phyloP scores from a whole-genome alignment of 352 stramenopile species.

The Globisporangium recalcitrans region DNA sequence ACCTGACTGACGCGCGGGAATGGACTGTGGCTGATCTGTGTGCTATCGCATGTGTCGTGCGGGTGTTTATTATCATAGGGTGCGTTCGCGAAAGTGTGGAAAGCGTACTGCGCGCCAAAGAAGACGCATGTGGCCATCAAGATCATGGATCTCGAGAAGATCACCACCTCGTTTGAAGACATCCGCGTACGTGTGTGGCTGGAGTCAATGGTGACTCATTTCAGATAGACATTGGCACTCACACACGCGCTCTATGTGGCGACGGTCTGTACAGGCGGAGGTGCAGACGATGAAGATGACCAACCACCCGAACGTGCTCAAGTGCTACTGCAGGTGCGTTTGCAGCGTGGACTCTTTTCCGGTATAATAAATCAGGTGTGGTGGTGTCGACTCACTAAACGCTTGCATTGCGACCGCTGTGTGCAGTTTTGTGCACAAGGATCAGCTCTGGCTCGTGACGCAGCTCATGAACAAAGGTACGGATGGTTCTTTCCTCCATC shows the following conservation, averaged over 20 bases:
- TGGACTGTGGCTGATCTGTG: background rate
- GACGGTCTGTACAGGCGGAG: conserved; percentile 59
- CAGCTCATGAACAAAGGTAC: conserved; percentile 97
- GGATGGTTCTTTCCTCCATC: background rate
- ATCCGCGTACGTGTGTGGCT: conserved; percentile 58
- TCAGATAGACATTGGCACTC: background rate
- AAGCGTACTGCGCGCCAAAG: conserved; percentile 88
- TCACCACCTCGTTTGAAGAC: conserved; percentile 93
- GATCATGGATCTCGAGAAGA: conserved; percentile 99
- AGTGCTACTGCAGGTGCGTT: conserved; percentile 95
- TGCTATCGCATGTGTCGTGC: background rate
- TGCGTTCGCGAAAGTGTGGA: conserved; percentile 98
- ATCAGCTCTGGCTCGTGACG: conserved; percentile 98
- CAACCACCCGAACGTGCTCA: conserved; percentile 97
- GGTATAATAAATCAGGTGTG: background rate
- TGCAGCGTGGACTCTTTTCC: background rate
- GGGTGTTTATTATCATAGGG: conserved; percentile 56
- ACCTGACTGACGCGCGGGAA: background rate
- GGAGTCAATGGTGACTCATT: background rate
- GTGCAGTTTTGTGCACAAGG: conserved; percentile 93
- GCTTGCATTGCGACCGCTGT: background rate
- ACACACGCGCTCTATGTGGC: background rate
- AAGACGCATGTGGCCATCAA: conserved; percentile 95
- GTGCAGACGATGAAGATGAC: conserved; percentile 99
- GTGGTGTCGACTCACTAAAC: background rate